Evolutionary conservation across 2,329 filamentous ascomycete species (phyloP), one percentile per base, ranked within the genome.

Genomic region (Fusarium irregulare): DNA sequence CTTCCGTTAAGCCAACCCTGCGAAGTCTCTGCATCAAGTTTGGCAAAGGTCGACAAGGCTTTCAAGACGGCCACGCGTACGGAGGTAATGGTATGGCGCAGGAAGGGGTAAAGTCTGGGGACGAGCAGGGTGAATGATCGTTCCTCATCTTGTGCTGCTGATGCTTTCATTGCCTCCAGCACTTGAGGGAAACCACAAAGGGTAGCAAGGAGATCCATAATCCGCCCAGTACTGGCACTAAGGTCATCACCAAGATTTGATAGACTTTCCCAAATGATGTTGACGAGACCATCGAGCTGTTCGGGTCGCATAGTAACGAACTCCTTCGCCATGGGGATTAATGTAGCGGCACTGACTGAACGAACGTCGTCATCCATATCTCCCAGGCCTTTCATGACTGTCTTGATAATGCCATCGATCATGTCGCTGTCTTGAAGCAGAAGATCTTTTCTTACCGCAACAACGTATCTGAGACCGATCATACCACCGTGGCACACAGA

Each of bases 401-500:
- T 93, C 66, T 89, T 88, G 56, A 98, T 91, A 7, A 98, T 93
- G 6, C 95, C 96, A 78, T 99, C 96, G 79, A 99, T 94, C 79
- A 99, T 91, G 51, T 91, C 88, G 27, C 87, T 88, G 74, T 98
- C 92, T 76, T 93, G 88, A 27, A 98, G 87, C 8, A 99, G 87
- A 5, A 99, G 83, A 77, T 98, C 96, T 74, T 96, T 98, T 51
- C 96, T 89, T 37, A 99, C 93, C 11, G 96, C 96, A 30, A 99
- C 96, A 48, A 99, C 89, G 76, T 99, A 99, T 74, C 95, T 89
- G 76, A 99, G 83, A 10, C 96, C 96, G 48, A 98, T 94, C 96
- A 99, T 99, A 67, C 96, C 96, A 71, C 96, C 96, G 78, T 99
- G 97, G 75, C 94, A 97, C 40, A 98, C 92, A 64, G 97, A 93